Evolutionary conservation across 2,329 filamentous ascomycete genomes (phyloP), one percentile per base, ranked within the genome.

Genomic region (Elsinoe fawcettii): DNA sequence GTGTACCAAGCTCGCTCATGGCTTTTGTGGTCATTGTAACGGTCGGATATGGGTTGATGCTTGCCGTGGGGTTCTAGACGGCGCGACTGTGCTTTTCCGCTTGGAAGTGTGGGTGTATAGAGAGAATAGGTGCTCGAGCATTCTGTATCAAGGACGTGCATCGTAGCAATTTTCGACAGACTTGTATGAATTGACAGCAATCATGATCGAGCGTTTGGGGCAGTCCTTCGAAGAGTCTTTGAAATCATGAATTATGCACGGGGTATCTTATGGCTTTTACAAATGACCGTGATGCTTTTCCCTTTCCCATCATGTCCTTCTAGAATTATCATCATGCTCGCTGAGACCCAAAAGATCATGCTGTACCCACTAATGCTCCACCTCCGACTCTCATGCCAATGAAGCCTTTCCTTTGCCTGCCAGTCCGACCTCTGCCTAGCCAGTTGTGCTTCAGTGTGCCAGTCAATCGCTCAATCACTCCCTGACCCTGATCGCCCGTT

Each of bases 371-470:
- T 66, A 53, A 67, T 61, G 32, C 25, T 23, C 18, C 30, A 25
- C 58, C 59, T 20, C 63, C 62, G 2, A 63, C 66, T 66, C 77
- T 80, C 41, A 80, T 80, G 0, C 90, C 91, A 0, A 97, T 91
- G 68, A 96, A 92, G 0, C 93, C 93, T 62, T 90, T 82, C 55
- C 93, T 77, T 70, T 97, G 95, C 61, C 93, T 79, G 0, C 93
- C 93, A 2, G 90, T 97, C 34, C 93, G 76, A 0, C 92, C 92
- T 47, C 93, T 79, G 0, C 92, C 92, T 1, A 99, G 79, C 93
- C 93, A 99, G 71, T 99, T 99, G 66, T 96, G 83, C 73, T 97
- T 99, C 60, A 99, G 76, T 64, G 93, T 84, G 67, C 89, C 86
- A 58, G 87, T 90, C 61, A 99, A 75, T 66, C 91, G 82, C 60